Conservation (phyloP, 2,329 filamentous ascomycete species). For the Colletotrichum magnum region DNA sequence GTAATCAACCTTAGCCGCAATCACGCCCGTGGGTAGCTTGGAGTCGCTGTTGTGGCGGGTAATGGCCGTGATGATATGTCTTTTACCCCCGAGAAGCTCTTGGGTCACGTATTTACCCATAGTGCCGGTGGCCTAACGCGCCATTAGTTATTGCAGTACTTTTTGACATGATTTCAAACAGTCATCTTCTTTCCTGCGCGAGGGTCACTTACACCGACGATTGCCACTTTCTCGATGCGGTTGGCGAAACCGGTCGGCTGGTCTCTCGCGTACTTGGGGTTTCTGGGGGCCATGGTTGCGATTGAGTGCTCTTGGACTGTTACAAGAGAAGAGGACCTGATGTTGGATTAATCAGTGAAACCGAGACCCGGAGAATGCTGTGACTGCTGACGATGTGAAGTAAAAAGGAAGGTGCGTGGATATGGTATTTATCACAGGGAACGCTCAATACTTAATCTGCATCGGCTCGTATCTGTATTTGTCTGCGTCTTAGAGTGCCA, state of each 20-base stretch:
- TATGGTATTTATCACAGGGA: too few relatives aligned
- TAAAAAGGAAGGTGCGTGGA: too few relatives aligned
- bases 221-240: conserved; percentile 58
- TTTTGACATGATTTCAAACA: neutral
- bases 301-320: too few relatives aligned
- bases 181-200: too few relatives aligned
- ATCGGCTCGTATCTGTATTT: too few relatives aligned
- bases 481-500: too few relatives aligned
- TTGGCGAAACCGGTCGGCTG: conserved; percentile 57
- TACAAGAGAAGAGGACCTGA: too few relatives aligned
- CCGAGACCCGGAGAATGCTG: too few relatives aligned
- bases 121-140: conserved; percentile 55
- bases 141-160: neutral
- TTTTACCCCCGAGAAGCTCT: conserved; percentile 62
- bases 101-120: conserved; percentile 56
- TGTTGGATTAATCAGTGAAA: too few relatives aligned
- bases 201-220: conserved; percentile 59
- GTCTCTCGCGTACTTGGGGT: conserved; percentile 49
- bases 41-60: conserved; percentile 60
- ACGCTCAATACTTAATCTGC: too few relatives aligned
- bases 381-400: too few relatives aligned
- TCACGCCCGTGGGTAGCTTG: conserved; percentile 60
- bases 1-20: conserved; percentile 59
- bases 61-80: conserved; percentile 67
- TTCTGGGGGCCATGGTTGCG: conserved; percentile 18